A percentile compares a stretch with the other conserved stretches of the same genome.
phyloP scores from a whole-genome alignment of 2,329 filamentous ascomycete species.

The Plenodomus biglobosus region DNA sequence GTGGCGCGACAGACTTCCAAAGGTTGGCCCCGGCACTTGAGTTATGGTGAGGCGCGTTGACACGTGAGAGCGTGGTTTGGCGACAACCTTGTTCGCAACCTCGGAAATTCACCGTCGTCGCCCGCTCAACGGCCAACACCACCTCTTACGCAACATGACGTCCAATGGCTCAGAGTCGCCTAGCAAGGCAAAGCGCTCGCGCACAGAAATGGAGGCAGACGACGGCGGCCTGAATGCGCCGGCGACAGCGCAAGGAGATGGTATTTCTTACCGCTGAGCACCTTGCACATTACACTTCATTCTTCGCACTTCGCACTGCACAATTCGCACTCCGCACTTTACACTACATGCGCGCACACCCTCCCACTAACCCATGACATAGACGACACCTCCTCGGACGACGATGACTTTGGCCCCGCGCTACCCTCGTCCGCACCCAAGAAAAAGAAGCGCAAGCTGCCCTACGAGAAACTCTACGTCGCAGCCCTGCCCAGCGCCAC shows the following conservation, averaged over 20 bases:
- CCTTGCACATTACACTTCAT: too few relatives aligned
- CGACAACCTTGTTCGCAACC: background rate
- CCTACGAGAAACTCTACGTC: constrained; percentile 93
- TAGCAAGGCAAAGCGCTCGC: constrained; percentile 27
- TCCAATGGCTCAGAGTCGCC: constrained; percentile 27
- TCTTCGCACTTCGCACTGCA: too few relatives aligned
- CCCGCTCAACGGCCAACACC: constrained; percentile 2
- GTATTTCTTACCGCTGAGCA: too few relatives aligned
- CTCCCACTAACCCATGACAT: constrained; percentile 8
- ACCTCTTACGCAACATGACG: constrained; percentile 6
- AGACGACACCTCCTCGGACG: constrained; percentile 65
- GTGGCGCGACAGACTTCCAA: background rate
- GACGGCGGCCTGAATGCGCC: constrained; percentile 9
- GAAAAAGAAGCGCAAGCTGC: constrained; percentile 88
- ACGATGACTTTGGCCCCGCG: constrained; percentile 89
- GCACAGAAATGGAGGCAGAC: constrained; percentile 28
- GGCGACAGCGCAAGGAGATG: constrained; percentile 14
- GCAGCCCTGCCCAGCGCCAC: constrained; percentile 77
- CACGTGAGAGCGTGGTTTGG: constrained; percentile 14
- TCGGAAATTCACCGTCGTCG: constrained; percentile 9
- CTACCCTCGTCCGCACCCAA: constrained; percentile 77
- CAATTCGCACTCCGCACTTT: background rate
- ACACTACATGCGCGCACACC: constrained; percentile 10
- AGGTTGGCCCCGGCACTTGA: too few relatives aligned
- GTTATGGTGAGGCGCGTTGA: constrained; percentile 1